Base-by-base conservation (phyloP, 345 rosid species). In the Kandelia obovata region DNA sequence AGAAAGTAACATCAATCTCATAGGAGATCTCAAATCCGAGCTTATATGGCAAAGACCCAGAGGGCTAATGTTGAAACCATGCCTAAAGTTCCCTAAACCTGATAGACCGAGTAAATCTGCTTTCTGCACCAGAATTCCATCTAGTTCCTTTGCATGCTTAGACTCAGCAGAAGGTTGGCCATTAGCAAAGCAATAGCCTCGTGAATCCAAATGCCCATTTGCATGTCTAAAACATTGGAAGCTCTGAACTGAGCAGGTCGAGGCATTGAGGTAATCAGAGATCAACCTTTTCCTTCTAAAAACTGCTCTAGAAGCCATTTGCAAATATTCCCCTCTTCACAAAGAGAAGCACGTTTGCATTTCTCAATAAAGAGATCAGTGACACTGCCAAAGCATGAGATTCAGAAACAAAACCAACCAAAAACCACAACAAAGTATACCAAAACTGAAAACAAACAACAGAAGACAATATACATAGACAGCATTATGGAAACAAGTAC, bases 281-380 rank as follows among this genome's bases (percentile, higher is more conserved):
- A 89, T 39, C 43, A 81, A 21, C 60, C 67, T 75, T 71, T 63
- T 87, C 80, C 90, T 86, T 81, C 88, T 76, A 32, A 86, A 56
- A 34, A 91, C 83, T 69, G 91, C 90, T 80, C 88, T 86, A 37
- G 91, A 83, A 60, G 91, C 90, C 97, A 91, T 91, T 75, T 62
- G 62, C 62, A 68, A 56, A 58, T n/a, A 23, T 39, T 70, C n/a
- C 62, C 75, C 65, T 52, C 68, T 61, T 52, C 70, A 58, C 53
- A 15, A 73, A 35, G 67, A 66, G 23, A 71, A 72, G 31, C 72
- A 47, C 71, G 69, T 43, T 64, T 32, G 53, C 81, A 73, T 77
- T 62, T 61, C 77, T 73, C 26, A 57, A 37, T 70, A 71, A 67
- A 71, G 46, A 58, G 39, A 70, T 53, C 5, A 28, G 69, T 73